Conservation (phyloP, 305 asterid genomes). For the Ajuga reptans region DNA sequence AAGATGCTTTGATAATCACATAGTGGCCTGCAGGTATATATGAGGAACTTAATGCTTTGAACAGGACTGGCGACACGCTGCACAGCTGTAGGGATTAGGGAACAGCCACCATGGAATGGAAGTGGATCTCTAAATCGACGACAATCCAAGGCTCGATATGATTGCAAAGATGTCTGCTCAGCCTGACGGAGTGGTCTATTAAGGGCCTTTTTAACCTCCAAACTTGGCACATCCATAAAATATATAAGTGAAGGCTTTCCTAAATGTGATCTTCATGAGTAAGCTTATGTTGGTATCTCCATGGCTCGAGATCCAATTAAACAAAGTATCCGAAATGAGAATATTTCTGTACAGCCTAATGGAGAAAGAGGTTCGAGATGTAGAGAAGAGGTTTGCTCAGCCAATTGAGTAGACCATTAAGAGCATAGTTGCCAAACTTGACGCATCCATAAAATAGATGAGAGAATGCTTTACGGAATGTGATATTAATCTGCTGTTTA, state of each 20-base stretch:
- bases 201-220: not conserved
- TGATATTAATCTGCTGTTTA: too few species aligned
- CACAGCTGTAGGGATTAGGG: not conserved
- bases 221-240: not conserved
- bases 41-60: conserved; percentile 1
- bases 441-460: too few species aligned
- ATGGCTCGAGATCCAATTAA: not conserved
- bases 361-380: too few species aligned
- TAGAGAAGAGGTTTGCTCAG: too few species aligned
- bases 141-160: not conserved
- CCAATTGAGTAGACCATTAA: too few species aligned
- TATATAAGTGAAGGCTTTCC: not conserved
- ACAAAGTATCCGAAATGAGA: not conserved
- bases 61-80: not conserved
- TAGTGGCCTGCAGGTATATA: not conserved
- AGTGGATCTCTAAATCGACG: not conserved
- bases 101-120: not conserved
- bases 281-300: not conserved
- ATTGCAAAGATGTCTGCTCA: not conserved
- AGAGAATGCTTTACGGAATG: too few species aligned
- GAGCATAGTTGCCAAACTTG: too few species aligned
- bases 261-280: not conserved
- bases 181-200: not conserved
- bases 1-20: not conserved
- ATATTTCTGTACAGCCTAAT: not conserved